These are phyloP conservation scores for Kluyveromyces aestuarii DNA, from an alignment of 805 yeast genomes.

Conservation along the genomic window DNA sequence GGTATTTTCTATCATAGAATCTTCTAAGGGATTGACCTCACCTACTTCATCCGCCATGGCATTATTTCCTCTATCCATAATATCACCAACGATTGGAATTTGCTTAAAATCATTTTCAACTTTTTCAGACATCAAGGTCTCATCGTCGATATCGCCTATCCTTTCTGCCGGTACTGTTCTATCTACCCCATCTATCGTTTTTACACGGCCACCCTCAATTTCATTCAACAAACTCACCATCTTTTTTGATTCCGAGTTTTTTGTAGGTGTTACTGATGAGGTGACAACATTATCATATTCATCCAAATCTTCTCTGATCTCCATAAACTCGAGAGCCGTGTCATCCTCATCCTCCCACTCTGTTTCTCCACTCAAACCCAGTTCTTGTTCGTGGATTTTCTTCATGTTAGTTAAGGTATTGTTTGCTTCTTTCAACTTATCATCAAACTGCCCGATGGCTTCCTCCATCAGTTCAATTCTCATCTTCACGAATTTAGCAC, in stretches of 20 bases:
- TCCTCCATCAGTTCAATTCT: constrained; percentile 23
- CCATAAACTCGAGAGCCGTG: constrained; percentile 46
- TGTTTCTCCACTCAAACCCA: neutral
- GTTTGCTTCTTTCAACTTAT: constrained; percentile 33
- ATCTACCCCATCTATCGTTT: neutral
- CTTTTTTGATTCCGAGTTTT: constrained; percentile 3
- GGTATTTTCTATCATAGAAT: neutral
- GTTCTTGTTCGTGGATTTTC: constrained; percentile 3
- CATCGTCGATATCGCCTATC: neutral
- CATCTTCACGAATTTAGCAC: constrained; percentile 16
- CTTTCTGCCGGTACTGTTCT: neutral
- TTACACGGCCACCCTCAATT: neutral
- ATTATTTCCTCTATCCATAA: neutral
- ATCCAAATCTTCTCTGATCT: constrained; percentile 75
- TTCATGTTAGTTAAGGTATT: constrained; percentile 24
- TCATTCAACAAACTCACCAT: neutral
- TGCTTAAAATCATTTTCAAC: neutral
- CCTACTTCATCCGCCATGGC: neutral
- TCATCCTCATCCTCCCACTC: constrained; percentile 2
- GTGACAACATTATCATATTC: constrained; percentile 65
- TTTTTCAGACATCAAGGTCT: neutral
- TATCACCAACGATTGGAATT: neutral
- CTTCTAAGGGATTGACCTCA: neutral
- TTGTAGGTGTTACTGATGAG: constrained; percentile 36
- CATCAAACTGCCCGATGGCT: constrained; percentile 34